A percentile compares a stretch with the other conserved stretches of the same genome.
These are phyloP conservation scores for Verbena officinalis DNA, from an alignment of 257 asterid genomes.

Conservation along the genomic window DNA sequence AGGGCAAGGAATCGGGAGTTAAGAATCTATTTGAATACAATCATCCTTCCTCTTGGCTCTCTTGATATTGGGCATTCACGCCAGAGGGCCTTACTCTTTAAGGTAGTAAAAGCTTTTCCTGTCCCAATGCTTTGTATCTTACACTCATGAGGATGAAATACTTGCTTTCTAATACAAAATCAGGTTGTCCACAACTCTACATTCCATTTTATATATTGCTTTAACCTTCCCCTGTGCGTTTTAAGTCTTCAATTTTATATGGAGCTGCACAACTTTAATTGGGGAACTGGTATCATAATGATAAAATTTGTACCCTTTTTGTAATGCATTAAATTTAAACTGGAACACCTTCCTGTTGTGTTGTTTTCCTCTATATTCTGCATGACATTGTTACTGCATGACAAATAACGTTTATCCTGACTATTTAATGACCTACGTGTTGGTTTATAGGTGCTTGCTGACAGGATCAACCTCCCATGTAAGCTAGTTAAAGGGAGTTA, in stretches of 20 bases:
- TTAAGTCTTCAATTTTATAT: neutral
- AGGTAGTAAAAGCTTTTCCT: constrained; percentile 56
- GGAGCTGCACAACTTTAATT: neutral
- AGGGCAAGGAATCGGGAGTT: constrained; percentile 70
- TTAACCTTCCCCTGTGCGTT: neutral
- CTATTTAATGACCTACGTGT: constrained; percentile 29
- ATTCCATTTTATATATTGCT: neutral
- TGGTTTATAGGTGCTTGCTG: constrained; percentile 90
- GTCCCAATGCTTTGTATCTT: constrained; percentile 23
- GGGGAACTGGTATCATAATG: neutral
- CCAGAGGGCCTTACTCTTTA: constrained; percentile 95
- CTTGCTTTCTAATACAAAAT: neutral
- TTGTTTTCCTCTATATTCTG: neutral
- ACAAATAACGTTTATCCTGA: constrained; percentile 14
- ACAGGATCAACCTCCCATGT: constrained; percentile 88
- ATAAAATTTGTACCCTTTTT: constrained; percentile 2
- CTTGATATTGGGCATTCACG: constrained; percentile 98
- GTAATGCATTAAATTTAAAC: neutral
- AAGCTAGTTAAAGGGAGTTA: constrained; percentile 97
- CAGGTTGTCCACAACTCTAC: neutral
- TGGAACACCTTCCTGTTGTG: neutral
- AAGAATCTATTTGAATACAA: constrained; percentile 48
- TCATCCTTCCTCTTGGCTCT: constrained; percentile 82
- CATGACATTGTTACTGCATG: neutral
- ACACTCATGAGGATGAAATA: constrained; percentile 14